Base-by-base conservation (phyloP, 495 filamentous ascomycete genomes). In the Neurospora terricola region DNA sequence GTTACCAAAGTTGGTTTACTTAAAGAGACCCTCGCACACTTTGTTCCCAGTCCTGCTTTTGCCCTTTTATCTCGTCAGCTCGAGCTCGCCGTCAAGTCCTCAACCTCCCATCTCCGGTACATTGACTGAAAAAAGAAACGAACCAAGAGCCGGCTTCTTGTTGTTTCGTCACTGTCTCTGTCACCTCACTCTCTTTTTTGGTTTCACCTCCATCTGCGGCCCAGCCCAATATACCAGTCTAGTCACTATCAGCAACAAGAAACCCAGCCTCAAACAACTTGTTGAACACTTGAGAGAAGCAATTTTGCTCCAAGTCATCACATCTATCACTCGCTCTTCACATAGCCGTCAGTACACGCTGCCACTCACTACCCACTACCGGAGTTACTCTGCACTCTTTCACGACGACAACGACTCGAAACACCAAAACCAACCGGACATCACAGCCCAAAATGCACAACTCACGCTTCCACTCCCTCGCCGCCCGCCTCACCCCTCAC, bases 381-480 rank as follows among this genome's bases (percentile, higher is more conserved):
- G 54, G 54, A 34, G 54, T 34, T 18, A 18, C 54, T 16, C 27
- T 14, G 18, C 54, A 66, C 54, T 66, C 54, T 66, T 62, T 66
- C 12, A 66, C 54, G 30, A 30, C 54, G 14, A 66, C 27, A 18
- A 16, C 54, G 3, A 34, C 54, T 27, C 23, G 48, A 23, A 34
- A 30, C 27, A 34, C 3, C 3, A 66, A 66, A 9, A 66, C 14
- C 54, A 62, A 14, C 5, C 0, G 23, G 5, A 62, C 40, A 39
- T 34, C 18, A 18, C 40, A 16, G 21, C 21, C 34, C 80, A 83
- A 74, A 36, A 86, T 86, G 84, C 82, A 83, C 71, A 73, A 78
- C 21, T 79, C 84, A 23, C 85, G 86, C 74, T 85, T 87, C 82
- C 86, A 86, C 71, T 77, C 78, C 66, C 81, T 88, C 78, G 82